Conservation (phyloP, 192 early-diverging fungal genomes). For the Kappamyces sp. region DNA sequence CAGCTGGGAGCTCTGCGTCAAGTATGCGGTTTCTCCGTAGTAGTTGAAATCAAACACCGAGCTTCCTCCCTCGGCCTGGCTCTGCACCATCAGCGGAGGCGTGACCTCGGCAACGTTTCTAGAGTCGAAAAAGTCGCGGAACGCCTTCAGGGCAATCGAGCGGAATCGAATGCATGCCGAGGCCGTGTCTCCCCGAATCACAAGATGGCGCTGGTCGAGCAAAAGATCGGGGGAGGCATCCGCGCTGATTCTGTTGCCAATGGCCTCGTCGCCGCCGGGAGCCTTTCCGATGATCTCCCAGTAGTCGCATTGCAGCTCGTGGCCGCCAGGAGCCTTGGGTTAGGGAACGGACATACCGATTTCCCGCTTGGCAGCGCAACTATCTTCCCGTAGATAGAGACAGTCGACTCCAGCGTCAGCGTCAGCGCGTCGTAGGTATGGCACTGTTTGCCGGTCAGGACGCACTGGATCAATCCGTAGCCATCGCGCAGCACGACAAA, state of each 20-base stretch:
- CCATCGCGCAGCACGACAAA: constrained; percentile 95
- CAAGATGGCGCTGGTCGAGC: constrained; percentile 91
- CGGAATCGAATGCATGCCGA: constrained; percentile 83
- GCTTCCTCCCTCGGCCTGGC: constrained; percentile 95
- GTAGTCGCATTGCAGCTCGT: constrained; percentile 92
- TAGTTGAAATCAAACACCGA: constrained; percentile 95
- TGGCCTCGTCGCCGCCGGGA: constrained; percentile 89
- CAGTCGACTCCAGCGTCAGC: constrained; percentile 88
- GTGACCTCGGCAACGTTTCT: constrained; percentile 81
- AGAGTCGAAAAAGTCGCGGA: constrained; percentile 90
- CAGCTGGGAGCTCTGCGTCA: constrained; percentile 98
- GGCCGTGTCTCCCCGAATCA: constrained; percentile 87
- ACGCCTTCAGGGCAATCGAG: constrained; percentile 77
- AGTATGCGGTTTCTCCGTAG: constrained; percentile 92
- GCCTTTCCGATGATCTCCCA: constrained; percentile 92
- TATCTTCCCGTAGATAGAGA: constrained; percentile 80
- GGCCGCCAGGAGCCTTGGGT: constrained; percentile 81
- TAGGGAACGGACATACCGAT: constrained; percentile 42
- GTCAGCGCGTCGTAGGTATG: constrained; percentile 91
- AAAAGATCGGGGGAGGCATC: constrained; percentile 84
- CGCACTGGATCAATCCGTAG: constrained; percentile 87
- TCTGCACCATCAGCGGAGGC: constrained; percentile 99
- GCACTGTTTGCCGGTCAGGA: constrained; percentile 84
- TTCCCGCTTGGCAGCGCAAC: constrained; percentile 88
- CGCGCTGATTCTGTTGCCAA: constrained; percentile 81